Conservation (phyloP, 1,284 basidiomycete species). For the Leccinum pachyderme region DNA sequence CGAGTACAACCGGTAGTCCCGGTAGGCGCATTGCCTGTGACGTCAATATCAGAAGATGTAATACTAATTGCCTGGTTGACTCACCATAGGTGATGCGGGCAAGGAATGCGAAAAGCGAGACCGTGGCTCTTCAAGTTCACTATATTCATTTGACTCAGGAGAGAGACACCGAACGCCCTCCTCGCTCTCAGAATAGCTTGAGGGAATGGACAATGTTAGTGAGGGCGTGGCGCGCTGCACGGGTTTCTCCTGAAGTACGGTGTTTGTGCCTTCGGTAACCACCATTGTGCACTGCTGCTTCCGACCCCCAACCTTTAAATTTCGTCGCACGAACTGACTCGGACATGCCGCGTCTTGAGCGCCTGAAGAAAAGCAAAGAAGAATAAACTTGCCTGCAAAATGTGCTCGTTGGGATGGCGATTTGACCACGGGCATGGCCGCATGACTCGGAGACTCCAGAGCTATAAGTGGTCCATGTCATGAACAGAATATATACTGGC, state of each 20-base stretch:
- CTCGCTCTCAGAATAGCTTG: conserved; percentile 1
- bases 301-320: not conserved
- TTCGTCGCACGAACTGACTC: not conserved
- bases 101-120: conserved; percentile 23
- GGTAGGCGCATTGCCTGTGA: conserved; percentile 6
- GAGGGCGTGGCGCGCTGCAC: not conserved
- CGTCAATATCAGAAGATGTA: not conserved
- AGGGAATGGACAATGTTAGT: not conserved
- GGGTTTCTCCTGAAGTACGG: conserved; percentile 12
- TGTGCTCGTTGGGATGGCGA: not conserved
- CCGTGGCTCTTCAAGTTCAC: conserved; percentile 16
- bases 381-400: conserved; percentile 9
- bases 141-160: conserved; percentile 7
- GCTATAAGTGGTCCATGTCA: not conserved
- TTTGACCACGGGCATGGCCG: not conserved
- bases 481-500: not conserved
- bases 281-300: conserved; percentile 18
- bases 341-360: not conserved
- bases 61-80: not conserved
- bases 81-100: conserved; percentile 19
- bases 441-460: conserved; percentile 4
- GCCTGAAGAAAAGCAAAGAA: not conserved
- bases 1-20: not conserved
- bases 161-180: not conserved
- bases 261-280: conserved; percentile 17